These are phyloP conservation scores for Peltaster fructicola DNA, from an alignment of 2,329 filamentous ascomycete species.

Conservation along the genomic window DNA sequence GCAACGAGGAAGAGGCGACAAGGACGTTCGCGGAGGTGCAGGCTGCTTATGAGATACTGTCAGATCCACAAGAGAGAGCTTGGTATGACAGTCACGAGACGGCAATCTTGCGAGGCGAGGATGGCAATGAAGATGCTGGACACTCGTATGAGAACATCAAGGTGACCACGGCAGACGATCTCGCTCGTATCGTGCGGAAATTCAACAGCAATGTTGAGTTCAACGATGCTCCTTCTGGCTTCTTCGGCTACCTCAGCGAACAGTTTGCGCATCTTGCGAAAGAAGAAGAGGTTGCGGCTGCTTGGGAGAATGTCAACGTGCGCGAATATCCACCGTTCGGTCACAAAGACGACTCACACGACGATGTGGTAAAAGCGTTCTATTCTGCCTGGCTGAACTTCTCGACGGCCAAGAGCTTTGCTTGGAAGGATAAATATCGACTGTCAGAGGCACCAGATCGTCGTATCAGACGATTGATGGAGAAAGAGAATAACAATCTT, in stretches of 20 bases:
- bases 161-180: conserved; percentile 64
- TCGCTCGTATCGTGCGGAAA: conserved; percentile 58
- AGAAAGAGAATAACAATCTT: conserved; percentile 79
- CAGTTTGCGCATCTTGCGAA: conserved; percentile 64
- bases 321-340: conserved; percentile 72
- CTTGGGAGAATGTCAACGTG: conserved; percentile 44
- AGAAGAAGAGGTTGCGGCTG: conserved; percentile 61
- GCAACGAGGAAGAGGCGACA: conserved; percentile 69
- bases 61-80: conserved; percentile 82
- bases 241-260: conserved; percentile 62
- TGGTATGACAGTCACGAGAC: conserved; percentile 96
- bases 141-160: conserved; percentile 52
- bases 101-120: conserved; percentile 56
- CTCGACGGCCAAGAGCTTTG: conserved; percentile 66
- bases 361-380: conserved; percentile 61
- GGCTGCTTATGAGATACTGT: conserved; percentile 86
- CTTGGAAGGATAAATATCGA: conserved; percentile 76
- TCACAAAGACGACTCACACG: conserved; percentile 53
- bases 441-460: conserved; percentile 77
- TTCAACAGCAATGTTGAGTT: conserved; percentile 68
- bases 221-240: conserved; percentile 61
- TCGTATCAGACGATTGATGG: conserved; percentile 65
- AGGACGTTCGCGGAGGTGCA: conserved; percentile 80
- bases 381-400: conserved; percentile 71
- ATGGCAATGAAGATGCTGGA: conserved; percentile 31